Conservation (phyloP, 1,139 yeast genomes). For the Saccharomyces hybrid region DNA sequence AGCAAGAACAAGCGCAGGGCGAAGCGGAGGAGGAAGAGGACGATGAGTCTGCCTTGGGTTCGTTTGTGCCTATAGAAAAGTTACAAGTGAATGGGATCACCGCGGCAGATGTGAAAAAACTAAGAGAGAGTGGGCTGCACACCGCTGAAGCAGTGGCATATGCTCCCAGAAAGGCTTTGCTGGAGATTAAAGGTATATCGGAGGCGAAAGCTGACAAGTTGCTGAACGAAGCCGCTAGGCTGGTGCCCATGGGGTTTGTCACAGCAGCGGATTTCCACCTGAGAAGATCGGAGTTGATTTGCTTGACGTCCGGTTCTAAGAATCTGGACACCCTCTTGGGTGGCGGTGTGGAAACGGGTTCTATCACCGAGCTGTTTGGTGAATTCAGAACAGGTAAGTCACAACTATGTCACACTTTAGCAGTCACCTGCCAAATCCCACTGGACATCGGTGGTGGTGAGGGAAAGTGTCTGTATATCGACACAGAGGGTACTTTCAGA, state of each 20-base stretch:
- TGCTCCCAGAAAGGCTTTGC: constrained; percentile 71
- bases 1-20: constrained; percentile 7
- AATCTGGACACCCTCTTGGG: constrained; percentile 88
- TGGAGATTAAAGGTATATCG: constrained; percentile 81
- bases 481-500: constrained; percentile 94
- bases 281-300: constrained; percentile 81
- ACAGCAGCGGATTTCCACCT: constrained; percentile 94
- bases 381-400: constrained; percentile 97
- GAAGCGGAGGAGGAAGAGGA: constrained; percentile 35
- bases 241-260: constrained; percentile 94
- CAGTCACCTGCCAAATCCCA: constrained; percentile 94
- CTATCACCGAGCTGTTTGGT: constrained; percentile 93
- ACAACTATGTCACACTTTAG: constrained; percentile 91
- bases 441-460: constrained; percentile 99
- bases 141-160: constrained; percentile 91
- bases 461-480: constrained; percentile 93
- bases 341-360: constrained; percentile 97
- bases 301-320: constrained; percentile 91
- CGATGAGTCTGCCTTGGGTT: constrained; percentile 38
- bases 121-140: constrained; percentile 75
- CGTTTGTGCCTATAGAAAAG: constrained; percentile 34
- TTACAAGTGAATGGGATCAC: constrained; percentile 81
- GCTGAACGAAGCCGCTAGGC: constrained; percentile 70
- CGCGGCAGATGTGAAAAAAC: constrained; percentile 66
- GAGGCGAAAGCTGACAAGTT: constrained; percentile 92